phyloP scores from a whole-genome alignment of 495 filamentous ascomycete genomes.

The Daldinia childiae region DNA sequence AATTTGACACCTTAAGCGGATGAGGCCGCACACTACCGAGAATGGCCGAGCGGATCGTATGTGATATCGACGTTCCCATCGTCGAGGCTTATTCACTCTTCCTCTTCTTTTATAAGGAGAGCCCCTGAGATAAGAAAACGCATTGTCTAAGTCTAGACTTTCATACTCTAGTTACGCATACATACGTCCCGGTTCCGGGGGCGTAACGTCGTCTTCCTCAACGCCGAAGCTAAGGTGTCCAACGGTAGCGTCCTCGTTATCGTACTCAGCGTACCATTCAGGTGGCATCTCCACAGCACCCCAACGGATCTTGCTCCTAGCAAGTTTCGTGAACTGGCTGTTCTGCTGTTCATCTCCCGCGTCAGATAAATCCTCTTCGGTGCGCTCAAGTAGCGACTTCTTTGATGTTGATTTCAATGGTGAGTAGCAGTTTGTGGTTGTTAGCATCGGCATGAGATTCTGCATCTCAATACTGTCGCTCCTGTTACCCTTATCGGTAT shows the following conservation, averaged over 20 bases:
- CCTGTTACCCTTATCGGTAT: background rate
- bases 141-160: background rate
- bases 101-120: background rate
- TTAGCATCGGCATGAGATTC: background rate
- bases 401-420: slow-evolving; percentile 7
- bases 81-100: background rate
- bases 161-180: slow-evolving; percentile 20
- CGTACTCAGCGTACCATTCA: slow-evolving; percentile 27
- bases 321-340: slow-evolving; percentile 27
- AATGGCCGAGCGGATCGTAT: background rate
- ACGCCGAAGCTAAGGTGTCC: slow-evolving; percentile 37
- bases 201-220: slow-evolving; percentile 30
- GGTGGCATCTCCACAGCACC: slow-evolving; percentile 34
- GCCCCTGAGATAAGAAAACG: background rate
- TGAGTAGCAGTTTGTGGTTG: background rate
- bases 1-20: background rate
- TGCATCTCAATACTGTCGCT: slow-evolving; percentile 19
- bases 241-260: slow-evolving; percentile 11
- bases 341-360: background rate
- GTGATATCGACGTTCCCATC: background rate
- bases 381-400: slow-evolving; percentile 5
- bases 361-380: slow-evolving; percentile 1
- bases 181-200: slow-evolving; percentile 10
- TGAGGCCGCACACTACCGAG: background rate
- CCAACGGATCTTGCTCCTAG: slow-evolving; percentile 36